Evolutionary conservation across 306 rosid genomes (phyloP), one percentile per base, ranked within the genome.

Genomic region (Casuarina glauca): DNA sequence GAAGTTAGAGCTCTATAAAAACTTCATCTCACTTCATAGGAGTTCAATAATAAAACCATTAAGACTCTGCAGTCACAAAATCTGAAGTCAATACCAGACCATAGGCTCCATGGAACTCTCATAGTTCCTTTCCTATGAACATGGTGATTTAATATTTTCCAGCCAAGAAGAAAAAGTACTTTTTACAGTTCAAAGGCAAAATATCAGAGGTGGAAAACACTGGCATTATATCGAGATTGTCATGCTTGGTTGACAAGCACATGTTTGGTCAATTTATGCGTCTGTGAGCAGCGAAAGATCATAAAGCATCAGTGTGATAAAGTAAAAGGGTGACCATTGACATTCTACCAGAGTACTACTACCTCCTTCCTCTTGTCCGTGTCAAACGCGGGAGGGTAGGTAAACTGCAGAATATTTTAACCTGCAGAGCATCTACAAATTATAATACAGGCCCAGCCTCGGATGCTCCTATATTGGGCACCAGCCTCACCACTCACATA

Each of bases 391-490:
- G 42, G 42, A 42, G 39, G 70, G 58, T 49, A 49, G 20, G 68
- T 42, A 55, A 55, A 11, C 12, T 57, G 26, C 0, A 51, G 3
- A 35, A 61, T 42, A 64, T 62, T 39, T 69, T 51, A 74, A 79
- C 55, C 44, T 70, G 74, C 45, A 12, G 69, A 26, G 70, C 36
- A 77, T 64, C 61, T 39, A 20, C n/a, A 70, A 8, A 20, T 9
- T 51, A 76, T 45, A 69, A 79, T 46, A 72, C 63, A 72, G 80
- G 64, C 60, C 16, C 50, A 38, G 87, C 93, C 83, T 86, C 67
- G 90, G 94, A 90, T 90, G 82, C 91, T 86, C 82, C 69, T 74
- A 66, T 20, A 48, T 55, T 49, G 67, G 88, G 77, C 64, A 76
- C 80, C 79, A 71, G 70, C 78, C 46, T 79, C 86, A 77, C 63